Evolutionary conservation across 192 early-diverging fungal genomes (phyloP), one percentile per base, ranked within the genome.

Genomic region (Coemansia sp.): DNA sequence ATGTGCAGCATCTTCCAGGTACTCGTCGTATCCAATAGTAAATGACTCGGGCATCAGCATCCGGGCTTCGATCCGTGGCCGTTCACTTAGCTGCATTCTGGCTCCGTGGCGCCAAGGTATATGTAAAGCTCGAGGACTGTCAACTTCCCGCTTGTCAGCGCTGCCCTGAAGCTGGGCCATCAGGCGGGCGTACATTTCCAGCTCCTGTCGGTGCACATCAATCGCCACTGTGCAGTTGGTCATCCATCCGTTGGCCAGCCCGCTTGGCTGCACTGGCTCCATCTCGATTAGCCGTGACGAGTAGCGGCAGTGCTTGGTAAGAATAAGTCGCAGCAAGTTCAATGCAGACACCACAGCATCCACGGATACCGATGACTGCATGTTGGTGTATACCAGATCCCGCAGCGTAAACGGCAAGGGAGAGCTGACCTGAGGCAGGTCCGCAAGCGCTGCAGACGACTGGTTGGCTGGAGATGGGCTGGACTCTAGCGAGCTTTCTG

Each of bases 281-380:
- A 94, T 86, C 41, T 84, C 81, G 19, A 98, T 69, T 30, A 96
- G 63, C 45, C 82, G 82, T 28, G 92, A 77, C 6, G 92, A 83
- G 58, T 87, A 89, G 26, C 78, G 79, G 61, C 87, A 91, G 65
- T 98, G 89, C 19, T 83, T 78, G 6, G 80, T 71, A 35, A 98
- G 86, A 1, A 94, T 47, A 0, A 85, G 81, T 9, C 86, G 84
- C 23, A 96, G 68, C 23, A 98, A 61, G 49, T 88, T 92, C 13
- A 95, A 76, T 0, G 91, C 87, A 0, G 87, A 87, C 48, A 90
- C 88, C 3, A 94, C 90, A 5, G 94, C 91, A 23, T 88, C 83
- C 52, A 88, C 89, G 0, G 92, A 94, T 1, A 78, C 68, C 13
- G 88, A 78, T 2, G 95, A 96, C 57, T 88, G 85, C 33, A 98